Base-by-base conservation (phyloP, 495 filamentous ascomycete species). In the Xylaria intraflava region DNA sequence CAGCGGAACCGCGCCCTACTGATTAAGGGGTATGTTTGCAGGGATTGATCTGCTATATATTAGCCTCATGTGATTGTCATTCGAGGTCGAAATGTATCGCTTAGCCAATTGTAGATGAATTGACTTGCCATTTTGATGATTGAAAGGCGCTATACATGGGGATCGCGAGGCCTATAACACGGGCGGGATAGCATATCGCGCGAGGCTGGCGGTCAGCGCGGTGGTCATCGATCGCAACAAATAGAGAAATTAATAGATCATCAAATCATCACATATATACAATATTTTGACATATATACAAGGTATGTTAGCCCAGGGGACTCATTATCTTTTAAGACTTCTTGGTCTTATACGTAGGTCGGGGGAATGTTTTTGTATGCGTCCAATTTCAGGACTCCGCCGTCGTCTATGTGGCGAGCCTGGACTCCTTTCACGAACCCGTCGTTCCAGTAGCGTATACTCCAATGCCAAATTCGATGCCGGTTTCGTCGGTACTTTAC, bases 351-450 rank as follows among this genome's bases (percentile, higher is more conserved):
- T 55, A 52, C 70, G 62, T 22, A 49, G 57, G 41, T 72, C 68
- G 53, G 66, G 61, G 46, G 56, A 48, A 19, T 65, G 59, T 53
- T 77, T 78, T 33, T 66, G 65, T 51, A 76, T 65, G 42, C 72
- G 67, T 24, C 66, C 69, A 10, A 66, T 59, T 26, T 64, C 69
- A n/a, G 65, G 70, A 58, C 64, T 66, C 54, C 65, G 69, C 51
- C 69, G 59, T 62, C 59, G 64, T 62, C 50, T 61, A 57, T 60
- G 50, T 58, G 61, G 31, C 55, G 68, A 39, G 40, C 59, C 57
- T 59, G 64, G 59, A 54, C 64, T 64, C 41, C 42, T 43, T 56
- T 59, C 51, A 31, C 54, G 56, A 55, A 46, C 45, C 49, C 46
- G 44, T 42, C 39, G 60, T 41, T 56, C 56, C 27, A 49, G 48